Evolutionary conservation across 768 basidiomycete genomes (phyloP), one percentile per base, ranked within the genome.

Genomic region (Strobilomyces confusus): DNA sequence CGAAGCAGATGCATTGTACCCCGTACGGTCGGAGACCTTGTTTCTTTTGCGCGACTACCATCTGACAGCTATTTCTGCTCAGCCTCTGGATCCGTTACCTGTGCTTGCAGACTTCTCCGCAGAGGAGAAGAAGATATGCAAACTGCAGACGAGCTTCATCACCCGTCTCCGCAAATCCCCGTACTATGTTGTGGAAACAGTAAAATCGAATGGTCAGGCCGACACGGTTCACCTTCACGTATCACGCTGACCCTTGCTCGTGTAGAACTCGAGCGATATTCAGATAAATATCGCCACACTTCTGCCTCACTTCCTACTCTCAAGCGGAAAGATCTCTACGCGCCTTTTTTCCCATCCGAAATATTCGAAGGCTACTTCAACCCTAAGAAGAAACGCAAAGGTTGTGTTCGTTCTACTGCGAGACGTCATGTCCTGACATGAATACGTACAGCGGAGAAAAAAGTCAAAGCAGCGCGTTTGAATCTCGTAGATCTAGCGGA

Each of bases 351-450:
- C 60, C 91, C 91, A 6, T 66, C 75, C 14, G 84, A 84, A 37
- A 78, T 93, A 42, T 85, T 90, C 51, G 88, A 91, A 37, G 77
- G 77, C 11, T 88, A 89, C 65, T 93, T 93, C 70, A 87, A 89
- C 64, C 85, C 86, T 3, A 82, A 75, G 63, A 80, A 81, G 60
- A 88, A 79, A 66, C 77, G 77, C 58, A 84, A 80, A 73, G 60
- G 82, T 62, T 22, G 11, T 25, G 14, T 12, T 20, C 17, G 32
- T 41, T 22, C 11, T 23, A 13, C 25, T 38, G 50, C 22, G 4
- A 4, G 2, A 8, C 13, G 2, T 17, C 4, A 13, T 36, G 3
- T 37, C 32, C 40, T 55, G 25, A 56, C 17, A 40, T 30, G 12
- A 34, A 4, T 33, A 8, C 41, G 17, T 41, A 4, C 45, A 67